Base-by-base conservation (phyloP, 371 early-diverging fungal species). In the Blakeslea trispora region DNA sequence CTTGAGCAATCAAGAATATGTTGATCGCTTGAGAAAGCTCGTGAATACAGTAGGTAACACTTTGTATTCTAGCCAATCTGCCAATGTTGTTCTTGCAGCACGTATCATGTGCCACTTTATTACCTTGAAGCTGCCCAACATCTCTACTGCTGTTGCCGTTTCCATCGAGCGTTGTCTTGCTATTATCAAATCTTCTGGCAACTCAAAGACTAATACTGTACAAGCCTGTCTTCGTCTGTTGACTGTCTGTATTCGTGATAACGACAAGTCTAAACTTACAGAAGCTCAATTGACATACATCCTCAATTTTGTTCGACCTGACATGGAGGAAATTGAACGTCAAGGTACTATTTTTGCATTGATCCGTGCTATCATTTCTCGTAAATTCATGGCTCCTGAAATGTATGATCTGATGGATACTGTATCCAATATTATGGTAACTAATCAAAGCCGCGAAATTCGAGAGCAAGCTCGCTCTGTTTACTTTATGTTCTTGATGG, bases 381-480 rank as follows among this genome's bases (percentile, higher is more conserved):
- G 94, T 19, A 88, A 93, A 55, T 85, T 93, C 55, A 80, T 97
- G 31, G 88, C 88, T 19, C 85, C 88, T 11, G 92, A 93, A 65
- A 79, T 98, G 58, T 98, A 97, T 63, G 95, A 96, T 53, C 64
- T 97, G 41, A 91, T 97, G 88, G 90, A 89, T 56, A 69, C 70
- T 14, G 80, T 97, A 8, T 75, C 86, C 6, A 70, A 83, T 60
- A 79, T 92, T 47, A 86, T 96, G 87, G 85, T 99, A 17, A 94
- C 96, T 0, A 89, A 88, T 43, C 96, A 95, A 69, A 75, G 83
- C 21, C 71, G 66, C 13, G 85, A 88, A 43, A 85, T 92, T 18
- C 90, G 96, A 17, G 90, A 91, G 50, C 82, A 89, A 49, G 93
- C 93, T 48, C 88, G 95, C 4, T 80, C 86, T 13, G 83, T 87